Base-by-base conservation (phyloP, 495 filamentous ascomycete genomes). In the Hyaloscypha bicolor region DNA sequence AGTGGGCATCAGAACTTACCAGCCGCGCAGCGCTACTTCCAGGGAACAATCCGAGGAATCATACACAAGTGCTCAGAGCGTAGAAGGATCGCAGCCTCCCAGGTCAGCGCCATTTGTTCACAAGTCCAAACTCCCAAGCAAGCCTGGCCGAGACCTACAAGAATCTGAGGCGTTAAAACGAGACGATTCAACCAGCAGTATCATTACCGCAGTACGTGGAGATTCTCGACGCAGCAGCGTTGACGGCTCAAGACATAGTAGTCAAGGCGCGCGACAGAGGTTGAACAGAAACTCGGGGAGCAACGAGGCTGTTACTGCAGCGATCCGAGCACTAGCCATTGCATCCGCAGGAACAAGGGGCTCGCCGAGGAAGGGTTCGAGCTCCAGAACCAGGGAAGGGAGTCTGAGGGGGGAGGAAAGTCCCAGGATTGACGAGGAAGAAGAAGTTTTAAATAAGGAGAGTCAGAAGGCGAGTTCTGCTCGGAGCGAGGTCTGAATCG, bases 301-400 rank as follows among this genome's bases (percentile, higher is more conserved):
- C 19, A 69, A 56, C n/a, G 63, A 66, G n/a, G 70, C 67, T 22
- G 30, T 64, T n/a, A 60, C 65, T 14, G 71, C 67, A 14, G 67
- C 64, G 29, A 48, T 42, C 6, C 55, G 61, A 21, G 71, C 71
- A n/a, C 56, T 65, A 2, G 66, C 62, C 1, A 9, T 6, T 56
- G 53, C 53, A 25, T 29, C 53, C 9, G 42, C 42, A 48, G 16
- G 42, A 1, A 3, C 42, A 48, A 48, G 42, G 42, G 16, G 1
- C 16, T 48, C 42, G 16, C 16, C 42, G 42, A 48, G 11, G 42
- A 48, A 48, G 16, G 42, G 11, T 4, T 48, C 42, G 42, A 48
- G 9, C 42, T 14, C 11, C 42, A 6, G 42, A 48, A 48, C 42
- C 3, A 48, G 42, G 42, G 42, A 48, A 48, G 42, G 16, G 16